Conservation (phyloP, 345 rosid species). For the Brassica juncea region DNA sequence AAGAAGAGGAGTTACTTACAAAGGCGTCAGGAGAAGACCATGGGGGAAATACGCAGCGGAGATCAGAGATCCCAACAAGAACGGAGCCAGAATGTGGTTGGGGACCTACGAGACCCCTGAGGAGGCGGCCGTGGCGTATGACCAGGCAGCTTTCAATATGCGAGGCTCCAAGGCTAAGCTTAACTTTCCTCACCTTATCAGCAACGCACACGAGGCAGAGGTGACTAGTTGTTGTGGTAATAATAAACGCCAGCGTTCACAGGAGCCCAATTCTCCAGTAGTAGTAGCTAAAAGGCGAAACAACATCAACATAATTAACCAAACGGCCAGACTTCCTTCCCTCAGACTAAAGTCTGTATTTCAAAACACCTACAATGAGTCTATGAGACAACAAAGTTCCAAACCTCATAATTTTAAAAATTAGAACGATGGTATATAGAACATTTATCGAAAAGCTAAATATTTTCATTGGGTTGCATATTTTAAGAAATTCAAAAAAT, state of each 20-base stretch:
- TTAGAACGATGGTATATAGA: no score
- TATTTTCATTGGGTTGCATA: no score
- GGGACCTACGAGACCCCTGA: constrained; percentile 50
- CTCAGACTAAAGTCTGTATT: constrained; percentile 13
- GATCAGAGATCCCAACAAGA: constrained; percentile 47
- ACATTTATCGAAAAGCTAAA: no score
- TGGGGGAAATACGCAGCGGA: constrained; percentile 56
- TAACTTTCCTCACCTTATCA: constrained; percentile 44
- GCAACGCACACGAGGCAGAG: constrained; percentile 4
- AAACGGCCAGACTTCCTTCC: constrained; percentile 30
- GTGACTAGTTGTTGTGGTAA: constrained; percentile 2
- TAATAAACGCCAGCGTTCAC: constrained; percentile 29
- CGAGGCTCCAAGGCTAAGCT: constrained; percentile 43
- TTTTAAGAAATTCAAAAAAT: no score
- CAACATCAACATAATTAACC: constrained; percentile 25
- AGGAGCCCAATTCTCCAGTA: constrained; percentile 6
- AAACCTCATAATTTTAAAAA: no score
- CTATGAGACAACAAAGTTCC: not conserved
- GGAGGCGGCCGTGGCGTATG: constrained; percentile 44
- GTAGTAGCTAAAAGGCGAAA: constrained; percentile 19
- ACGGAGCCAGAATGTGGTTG: constrained; percentile 50
- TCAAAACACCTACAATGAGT: not conserved
- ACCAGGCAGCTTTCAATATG: constrained; percentile 38
- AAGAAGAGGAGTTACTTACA: constrained; percentile 22
- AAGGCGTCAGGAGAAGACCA: constrained; percentile 48